These are phyloP conservation scores for Pulveroboletus sp. DNA, from an alignment of 768 basidiomycete genomes.

Conservation along the genomic window DNA sequence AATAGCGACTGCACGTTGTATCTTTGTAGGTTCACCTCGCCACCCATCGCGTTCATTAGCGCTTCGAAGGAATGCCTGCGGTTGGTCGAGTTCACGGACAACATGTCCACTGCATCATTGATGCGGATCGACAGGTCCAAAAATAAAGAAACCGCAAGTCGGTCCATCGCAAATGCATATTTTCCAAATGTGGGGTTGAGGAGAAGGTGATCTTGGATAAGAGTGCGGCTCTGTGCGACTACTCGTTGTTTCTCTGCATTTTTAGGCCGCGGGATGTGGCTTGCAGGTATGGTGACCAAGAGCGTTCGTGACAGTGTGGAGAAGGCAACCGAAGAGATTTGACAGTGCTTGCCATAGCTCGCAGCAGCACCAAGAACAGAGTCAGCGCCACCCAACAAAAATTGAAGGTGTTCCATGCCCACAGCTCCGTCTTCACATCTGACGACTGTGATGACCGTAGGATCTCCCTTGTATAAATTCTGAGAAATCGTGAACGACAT, in stretches of 20 bases:
- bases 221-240: conserved; percentile 9
- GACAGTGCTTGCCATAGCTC: conserved; percentile 34
- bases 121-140: conserved; percentile 37
- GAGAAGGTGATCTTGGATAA: conserved; percentile 34
- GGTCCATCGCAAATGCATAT: conserved; percentile 45
- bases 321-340: conserved; percentile 38
- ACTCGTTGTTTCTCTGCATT: not conserved
- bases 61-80: conserved; percentile 34
- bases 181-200: conserved; percentile 28
- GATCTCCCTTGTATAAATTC: conserved; percentile 29
- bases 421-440: conserved; percentile 27
- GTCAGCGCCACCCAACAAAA: conserved; percentile 28
- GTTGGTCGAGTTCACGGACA: conserved; percentile 27
- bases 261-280: conserved; percentile 7
- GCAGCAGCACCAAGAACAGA: conserved; percentile 41
- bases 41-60: conserved; percentile 38
- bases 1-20: conserved; percentile 30
- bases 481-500: conserved; percentile 27
- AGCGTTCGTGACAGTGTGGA: conserved; percentile 35
- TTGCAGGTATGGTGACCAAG: conserved; percentile 29
- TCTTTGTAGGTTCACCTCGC: conserved; percentile 28
- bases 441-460: conserved; percentile 27
- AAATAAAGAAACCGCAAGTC: conserved; percentile 37
- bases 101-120: conserved; percentile 37
- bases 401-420: conserved; percentile 16